Evolutionary conservation across 2,329 filamentous ascomycete species (phyloP), one percentile per base, ranked within the genome.

Genomic region (Hymenoscyphus scutula): DNA sequence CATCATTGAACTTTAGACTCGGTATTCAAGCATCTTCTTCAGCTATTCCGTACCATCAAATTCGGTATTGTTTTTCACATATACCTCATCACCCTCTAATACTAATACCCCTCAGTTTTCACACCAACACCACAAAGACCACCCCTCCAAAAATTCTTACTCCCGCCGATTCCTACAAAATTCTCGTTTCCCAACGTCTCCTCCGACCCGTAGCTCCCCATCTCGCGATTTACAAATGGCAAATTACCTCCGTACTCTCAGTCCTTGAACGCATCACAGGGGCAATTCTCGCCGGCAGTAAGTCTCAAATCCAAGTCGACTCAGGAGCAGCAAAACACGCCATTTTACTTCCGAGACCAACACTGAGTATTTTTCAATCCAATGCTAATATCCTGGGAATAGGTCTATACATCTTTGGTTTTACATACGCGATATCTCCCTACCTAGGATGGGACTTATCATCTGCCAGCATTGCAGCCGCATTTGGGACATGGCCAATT

Each of bases 201-300:
- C 77, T 81, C 70, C 88, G 89, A 64, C 89, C 89, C 67, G 80
- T 89, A 71, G 80, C 88, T 56, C 89, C 89, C 58, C 89, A 91
- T 75, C 82, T 91, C 64, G 68, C 76, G 72, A 91, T 91, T 82
- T 91, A 91, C 81, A 77, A 78, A 62, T 85, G 87, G 8, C 88
- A 91, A 76, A 84, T 91, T 69, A 88, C 88, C 70, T 90, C 86
- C 87, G 82, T 84, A 71, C 76, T 78, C 60, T 87, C 83, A 61
- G 76, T 70, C 53, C 70, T 86, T 58, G 84, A 89, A 80, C 87
- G 89, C 70, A 81, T 91, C 73, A 89, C 87, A 4, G 89, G 86
- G 65, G 72, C 79, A 67, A 72, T 79, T 53, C 77, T 90, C 54
- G 84, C 84, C 62, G 87, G 87, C 56, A 74, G 77, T 37, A 37